Evolutionary conservation across 306 rosid genomes (phyloP).

Genomic region (Herpetospermum pedunculosum): DNA sequence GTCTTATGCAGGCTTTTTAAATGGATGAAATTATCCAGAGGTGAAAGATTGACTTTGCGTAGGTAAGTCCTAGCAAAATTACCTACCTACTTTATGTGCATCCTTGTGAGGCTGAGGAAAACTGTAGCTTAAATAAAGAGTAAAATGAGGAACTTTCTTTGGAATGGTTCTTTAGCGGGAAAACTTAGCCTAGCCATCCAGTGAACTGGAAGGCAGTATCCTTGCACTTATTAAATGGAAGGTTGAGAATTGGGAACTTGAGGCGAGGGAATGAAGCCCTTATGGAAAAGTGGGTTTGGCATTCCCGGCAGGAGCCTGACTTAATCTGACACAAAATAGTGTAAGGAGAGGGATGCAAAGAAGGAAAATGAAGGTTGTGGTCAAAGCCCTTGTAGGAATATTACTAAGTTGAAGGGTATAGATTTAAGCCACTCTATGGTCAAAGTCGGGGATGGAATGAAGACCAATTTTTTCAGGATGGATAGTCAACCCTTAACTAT

Average conservation of each 20-base stretch:
- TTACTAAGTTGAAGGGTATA: background rate
- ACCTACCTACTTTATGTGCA: too few species aligned
- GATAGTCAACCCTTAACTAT: background rate
- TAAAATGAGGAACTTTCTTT: background rate
- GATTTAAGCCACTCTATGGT: background rate
- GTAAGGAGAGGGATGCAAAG: background rate
- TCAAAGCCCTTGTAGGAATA: background rate
- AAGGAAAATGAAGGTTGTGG: background rate
- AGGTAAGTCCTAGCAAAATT: too few species aligned
- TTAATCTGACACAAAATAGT: background rate
- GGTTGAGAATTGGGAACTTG: background rate
- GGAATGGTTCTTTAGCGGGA: background rate
- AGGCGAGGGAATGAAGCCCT: background rate
- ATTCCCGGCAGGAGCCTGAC: background rate
- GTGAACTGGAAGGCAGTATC: background rate
- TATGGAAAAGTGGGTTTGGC: background rate
- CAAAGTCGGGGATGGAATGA: background rate
- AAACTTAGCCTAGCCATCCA: background rate
- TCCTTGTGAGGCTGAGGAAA: too few species aligned
- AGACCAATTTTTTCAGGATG: background rate
- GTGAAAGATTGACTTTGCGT: too few species aligned
- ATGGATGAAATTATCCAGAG: background rate
- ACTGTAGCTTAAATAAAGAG: background rate
- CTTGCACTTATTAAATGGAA: background rate
- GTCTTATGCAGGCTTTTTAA: background rate